Evolutionary conservation across 208 protist genomes (phyloP).

Genomic region (Strigomonas culicis): DNA sequence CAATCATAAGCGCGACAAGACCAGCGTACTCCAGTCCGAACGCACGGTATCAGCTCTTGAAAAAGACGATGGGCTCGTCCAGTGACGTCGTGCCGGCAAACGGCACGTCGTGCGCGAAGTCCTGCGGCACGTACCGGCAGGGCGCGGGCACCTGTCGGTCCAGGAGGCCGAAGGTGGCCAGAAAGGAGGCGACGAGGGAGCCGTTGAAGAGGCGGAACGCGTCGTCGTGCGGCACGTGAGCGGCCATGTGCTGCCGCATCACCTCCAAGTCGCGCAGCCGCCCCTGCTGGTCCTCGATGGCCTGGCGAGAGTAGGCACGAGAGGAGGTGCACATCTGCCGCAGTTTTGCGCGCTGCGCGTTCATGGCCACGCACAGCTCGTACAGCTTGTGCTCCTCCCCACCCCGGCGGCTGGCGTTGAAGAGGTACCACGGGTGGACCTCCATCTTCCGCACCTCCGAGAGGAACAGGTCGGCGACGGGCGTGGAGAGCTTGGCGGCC

Average conservation of each 20-base stretch:
- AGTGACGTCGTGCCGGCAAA: conserved; percentile 59
- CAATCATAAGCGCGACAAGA: no score
- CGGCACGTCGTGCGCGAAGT: conserved; percentile 81
- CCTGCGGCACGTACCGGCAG: conserved; percentile 80
- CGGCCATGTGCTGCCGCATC: conserved; percentile 57
- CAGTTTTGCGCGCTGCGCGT: conserved; percentile 56
- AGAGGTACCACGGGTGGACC: conserved; percentile 81
- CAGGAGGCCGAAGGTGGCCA: conserved; percentile 71
- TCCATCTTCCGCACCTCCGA: conserved; percentile 55
- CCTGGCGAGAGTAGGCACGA: conserved; percentile 35
- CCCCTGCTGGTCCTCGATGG: conserved; percentile 51
- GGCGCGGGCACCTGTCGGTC: conserved; percentile 58
- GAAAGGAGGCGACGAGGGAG: conserved; percentile 75
- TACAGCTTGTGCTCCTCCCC: conserved; percentile 75
- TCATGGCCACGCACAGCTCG: conserved; percentile 65
- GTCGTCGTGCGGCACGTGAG: conserved; percentile 25
- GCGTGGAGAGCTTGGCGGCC: conserved; percentile 19
- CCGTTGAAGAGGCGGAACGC: conserved; percentile 77
- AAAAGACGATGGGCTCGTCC: conserved; percentile 82
- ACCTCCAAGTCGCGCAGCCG: conserved; percentile 68
- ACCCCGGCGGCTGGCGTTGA: conserved; percentile 61
- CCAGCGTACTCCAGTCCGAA: no score
- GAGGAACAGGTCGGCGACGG: conserved; percentile 47
- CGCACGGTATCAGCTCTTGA: conserved; percentile 54
- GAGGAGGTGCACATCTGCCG: conserved; percentile 48